These are phyloP conservation scores for Agapanthus africanus DNA, from an alignment of 106 monocot genomes.

Conservation along the genomic window DNA sequence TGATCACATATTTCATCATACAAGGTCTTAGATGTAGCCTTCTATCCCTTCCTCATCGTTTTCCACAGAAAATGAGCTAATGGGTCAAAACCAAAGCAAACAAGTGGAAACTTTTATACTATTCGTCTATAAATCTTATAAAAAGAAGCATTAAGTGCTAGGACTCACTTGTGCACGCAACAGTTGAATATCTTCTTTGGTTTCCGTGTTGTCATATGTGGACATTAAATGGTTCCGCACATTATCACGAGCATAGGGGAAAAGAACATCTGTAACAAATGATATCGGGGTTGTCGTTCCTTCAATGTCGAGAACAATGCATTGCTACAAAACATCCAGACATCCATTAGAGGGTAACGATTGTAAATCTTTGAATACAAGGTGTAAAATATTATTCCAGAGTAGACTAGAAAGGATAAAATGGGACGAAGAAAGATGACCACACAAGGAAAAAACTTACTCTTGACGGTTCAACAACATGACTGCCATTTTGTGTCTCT, in stretches of 20 bases:
- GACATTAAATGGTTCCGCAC: conserved; percentile 76
- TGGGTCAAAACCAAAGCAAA: no score
- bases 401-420: background rate
- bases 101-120: background rate
- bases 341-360: background rate
- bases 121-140: background rate
- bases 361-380: background rate
- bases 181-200: conserved; percentile 82
- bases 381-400: conserved; percentile 16
- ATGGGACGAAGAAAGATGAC: background rate
- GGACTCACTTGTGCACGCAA: conserved; percentile 67
- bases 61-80: no score
- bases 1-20: no score
- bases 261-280: conserved; percentile 90
- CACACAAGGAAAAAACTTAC: conserved; percentile 46
- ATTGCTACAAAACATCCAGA: conserved; percentile 39
- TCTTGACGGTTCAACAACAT: conserved; percentile 30
- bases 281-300: conserved; percentile 98
- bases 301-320: conserved; percentile 92
- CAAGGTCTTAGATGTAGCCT: no score
- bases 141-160: background rate
- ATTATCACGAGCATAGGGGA: conserved; percentile 91
- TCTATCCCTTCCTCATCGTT: no score
- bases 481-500: conserved; percentile 28
- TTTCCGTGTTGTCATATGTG: conserved; percentile 77